Evolutionary conservation across 2,329 filamentous ascomycete genomes (phyloP).

Genomic region (Calonectria fujianensis): DNA sequence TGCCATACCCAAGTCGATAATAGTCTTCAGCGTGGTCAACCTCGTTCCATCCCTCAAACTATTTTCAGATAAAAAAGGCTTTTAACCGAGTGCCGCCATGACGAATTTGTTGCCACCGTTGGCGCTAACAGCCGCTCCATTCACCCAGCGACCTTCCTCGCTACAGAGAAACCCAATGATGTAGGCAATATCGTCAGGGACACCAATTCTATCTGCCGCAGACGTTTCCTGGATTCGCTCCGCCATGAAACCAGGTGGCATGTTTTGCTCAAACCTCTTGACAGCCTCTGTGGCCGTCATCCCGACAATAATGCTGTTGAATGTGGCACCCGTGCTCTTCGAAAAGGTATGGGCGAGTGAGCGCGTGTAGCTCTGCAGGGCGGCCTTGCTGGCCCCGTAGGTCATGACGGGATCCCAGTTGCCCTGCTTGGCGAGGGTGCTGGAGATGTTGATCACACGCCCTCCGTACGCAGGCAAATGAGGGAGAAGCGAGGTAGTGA

Average conservation of each 20-base stretch:
- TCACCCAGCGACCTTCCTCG: slow-evolving; percentile 13
- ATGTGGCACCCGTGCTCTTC: neutral
- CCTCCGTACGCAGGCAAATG: slow-evolving; percentile 3
- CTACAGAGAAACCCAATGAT: slow-evolving; percentile 8
- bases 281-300: neutral
- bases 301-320: neutral
- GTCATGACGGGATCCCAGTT: neutral
- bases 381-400: slow-evolving; percentile 1
- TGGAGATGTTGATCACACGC: slow-evolving; percentile 15
- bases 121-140: slow-evolving; percentile 2
- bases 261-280: neutral
- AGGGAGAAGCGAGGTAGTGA: neutral
- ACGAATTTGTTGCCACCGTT: slow-evolving; percentile 3
- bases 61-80: neutral
- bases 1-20: neutral
- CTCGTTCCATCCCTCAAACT: neutral
- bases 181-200: slow-evolving; percentile 13
- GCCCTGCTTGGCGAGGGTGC: neutral
- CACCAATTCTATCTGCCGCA: neutral
- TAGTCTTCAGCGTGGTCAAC: neutral
- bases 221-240: neutral
- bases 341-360: neutral
- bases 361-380: slow-evolving; percentile 6
- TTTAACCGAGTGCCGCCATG: neutral
- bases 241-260: neutral